A percentile compares a stretch with the other conserved stretches of the same genome.
phyloP scores from a whole-genome alignment of 306 rosid genomes.

The Sesbania bispinosa region DNA sequence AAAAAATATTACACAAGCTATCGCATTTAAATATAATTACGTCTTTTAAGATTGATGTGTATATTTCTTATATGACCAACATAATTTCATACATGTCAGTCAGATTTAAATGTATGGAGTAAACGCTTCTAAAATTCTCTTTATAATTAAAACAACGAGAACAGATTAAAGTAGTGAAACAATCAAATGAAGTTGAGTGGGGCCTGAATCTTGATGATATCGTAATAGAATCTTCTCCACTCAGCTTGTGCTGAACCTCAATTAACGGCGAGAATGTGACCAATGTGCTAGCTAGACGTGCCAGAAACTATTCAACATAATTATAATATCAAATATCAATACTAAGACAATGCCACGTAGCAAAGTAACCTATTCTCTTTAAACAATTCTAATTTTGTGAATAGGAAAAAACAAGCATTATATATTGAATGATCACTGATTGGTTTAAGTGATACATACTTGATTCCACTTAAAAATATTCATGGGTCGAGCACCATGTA shows the following conservation, averaged over 20 bases:
- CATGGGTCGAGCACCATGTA: too few species aligned
- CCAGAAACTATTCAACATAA: neutral
- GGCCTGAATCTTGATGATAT: neutral
- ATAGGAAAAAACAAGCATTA: too few species aligned
- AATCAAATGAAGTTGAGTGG: slow-evolving; percentile 1
- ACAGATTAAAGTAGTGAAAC: neutral
- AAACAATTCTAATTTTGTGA: too few species aligned
- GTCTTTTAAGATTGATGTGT: neutral
- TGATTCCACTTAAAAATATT: too few species aligned
- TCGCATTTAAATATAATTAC: neutral
- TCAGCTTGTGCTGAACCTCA: slow-evolving; percentile 7
- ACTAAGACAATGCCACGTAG: too few species aligned
- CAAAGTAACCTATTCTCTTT: too few species aligned
- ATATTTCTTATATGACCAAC: neutral
- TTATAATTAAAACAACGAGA: neutral
- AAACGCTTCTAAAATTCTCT: neutral
- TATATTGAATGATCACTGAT: too few species aligned
- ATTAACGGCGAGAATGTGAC: slow-evolving; percentile 25
- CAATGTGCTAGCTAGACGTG: neutral
- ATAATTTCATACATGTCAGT: neutral
- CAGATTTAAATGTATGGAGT: neutral
- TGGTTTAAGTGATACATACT: too few species aligned
- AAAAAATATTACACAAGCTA: neutral
- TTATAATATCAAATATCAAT: too few species aligned
- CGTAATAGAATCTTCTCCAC: neutral